A percentile compares a stretch with the other conserved stretches of the same genome.
These are phyloP conservation scores for Xylariaceae sp. DNA, from an alignment of 2,329 filamentous ascomycete species.

Conservation along the genomic window DNA sequence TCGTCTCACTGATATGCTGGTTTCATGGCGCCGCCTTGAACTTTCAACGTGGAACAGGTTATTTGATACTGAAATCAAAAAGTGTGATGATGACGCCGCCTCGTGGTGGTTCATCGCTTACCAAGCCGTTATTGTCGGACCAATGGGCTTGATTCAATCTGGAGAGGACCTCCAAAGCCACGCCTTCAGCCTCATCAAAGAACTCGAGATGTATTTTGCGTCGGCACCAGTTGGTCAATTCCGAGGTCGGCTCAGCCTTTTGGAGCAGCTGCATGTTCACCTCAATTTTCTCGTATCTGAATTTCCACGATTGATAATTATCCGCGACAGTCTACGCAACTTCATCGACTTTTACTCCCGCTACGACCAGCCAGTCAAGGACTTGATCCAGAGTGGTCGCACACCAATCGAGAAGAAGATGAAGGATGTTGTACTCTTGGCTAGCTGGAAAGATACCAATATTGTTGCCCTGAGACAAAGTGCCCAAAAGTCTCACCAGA, in stretches of 20 bases:
- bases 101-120: conserved; percentile 98
- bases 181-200: conserved; percentile 65
- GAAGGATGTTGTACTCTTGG: conserved; percentile 86
- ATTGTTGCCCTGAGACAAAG: conserved; percentile 86
- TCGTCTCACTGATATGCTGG: conserved; percentile 72
- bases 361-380: conserved; percentile 63
- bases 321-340: conserved; percentile 66
- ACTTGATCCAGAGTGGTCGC: conserved; percentile 64
- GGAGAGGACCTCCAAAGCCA: conserved; percentile 60
- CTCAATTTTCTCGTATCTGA: conserved; percentile 58
- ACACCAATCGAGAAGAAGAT: conserved; percentile 81
- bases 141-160: conserved; percentile 60
- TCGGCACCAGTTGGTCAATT: conserved; percentile 81
- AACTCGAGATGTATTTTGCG: conserved; percentile 74
- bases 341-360: conserved; percentile 73
- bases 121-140: conserved; percentile 76
- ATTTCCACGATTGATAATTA: conserved; percentile 51
- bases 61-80: conserved; percentile 77
- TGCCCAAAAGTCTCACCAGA: conserved; percentile 83
- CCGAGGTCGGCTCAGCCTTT: conserved; percentile 64
- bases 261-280: conserved; percentile 63
- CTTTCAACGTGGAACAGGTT: conserved; percentile 87
- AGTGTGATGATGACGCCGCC: conserved; percentile 71
- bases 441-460: conserved; percentile 98
- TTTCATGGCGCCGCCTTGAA: conserved; percentile 87